Conservation (phyloP, 179 eudicot species). For the Carnegiea gigantea region DNA sequence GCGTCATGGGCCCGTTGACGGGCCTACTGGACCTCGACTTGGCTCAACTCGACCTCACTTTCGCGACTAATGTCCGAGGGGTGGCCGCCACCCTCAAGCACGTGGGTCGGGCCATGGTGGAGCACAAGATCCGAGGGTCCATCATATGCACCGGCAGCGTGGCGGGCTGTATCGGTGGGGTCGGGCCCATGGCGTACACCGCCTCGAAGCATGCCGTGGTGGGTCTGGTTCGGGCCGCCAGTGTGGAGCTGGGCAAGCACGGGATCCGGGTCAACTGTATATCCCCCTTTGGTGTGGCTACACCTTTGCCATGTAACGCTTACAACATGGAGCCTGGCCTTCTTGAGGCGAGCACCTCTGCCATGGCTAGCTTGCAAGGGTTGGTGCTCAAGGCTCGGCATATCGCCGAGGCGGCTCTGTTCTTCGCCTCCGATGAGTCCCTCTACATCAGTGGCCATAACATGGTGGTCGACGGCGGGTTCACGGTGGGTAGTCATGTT, state of each 20-base stretch:
- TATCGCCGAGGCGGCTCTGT: conserved; percentile 65
- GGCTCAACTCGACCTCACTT: conserved; percentile 38
- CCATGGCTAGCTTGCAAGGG: conserved; percentile 49
- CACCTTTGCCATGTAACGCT: conserved; percentile 47
- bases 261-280: conserved; percentile 66
- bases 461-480: conserved; percentile 65
- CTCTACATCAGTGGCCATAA: conserved; percentile 60
- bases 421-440: conserved; percentile 71
- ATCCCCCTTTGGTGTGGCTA: conserved; percentile 67
- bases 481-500: conserved; percentile 35
- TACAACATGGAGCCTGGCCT: conserved; percentile 34
- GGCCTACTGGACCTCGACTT: conserved; percentile 57
- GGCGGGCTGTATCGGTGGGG: conserved; percentile 47
- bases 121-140: conserved; percentile 45
- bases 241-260: conserved; percentile 54
- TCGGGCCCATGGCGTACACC: conserved; percentile 51
- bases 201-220: conserved; percentile 60
- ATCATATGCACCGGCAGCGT: conserved; percentile 68
- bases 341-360: conserved; percentile 29
- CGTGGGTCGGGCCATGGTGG: conserved; percentile 61
- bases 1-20: conserved; percentile 45
- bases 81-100: conserved; percentile 57
- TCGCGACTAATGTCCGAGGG: conserved; percentile 62
- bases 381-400: conserved; percentile 53
- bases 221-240: conserved; percentile 53